phyloP scores from a whole-genome alignment of 768 basidiomycete species.

The Pisolithus orientalis region DNA sequence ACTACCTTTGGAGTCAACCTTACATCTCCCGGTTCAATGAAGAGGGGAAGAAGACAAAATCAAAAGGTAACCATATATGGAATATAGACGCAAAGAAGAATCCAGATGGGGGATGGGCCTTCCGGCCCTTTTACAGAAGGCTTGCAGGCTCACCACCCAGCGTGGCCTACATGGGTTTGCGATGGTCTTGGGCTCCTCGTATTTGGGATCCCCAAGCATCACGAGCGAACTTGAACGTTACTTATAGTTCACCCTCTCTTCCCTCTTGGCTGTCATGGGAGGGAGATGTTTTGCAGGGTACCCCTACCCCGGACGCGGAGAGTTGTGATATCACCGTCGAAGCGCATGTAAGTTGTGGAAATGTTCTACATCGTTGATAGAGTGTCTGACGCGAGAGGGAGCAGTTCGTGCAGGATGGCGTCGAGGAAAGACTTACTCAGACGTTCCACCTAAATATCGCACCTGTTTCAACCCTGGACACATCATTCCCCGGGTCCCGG shows the following conservation, averaged over 20 bases:
- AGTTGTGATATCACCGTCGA: constrained; percentile 69
- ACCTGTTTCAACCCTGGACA: constrained; percentile 49
- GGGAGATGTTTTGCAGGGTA: constrained; percentile 74
- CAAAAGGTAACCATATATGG: constrained; percentile 99
- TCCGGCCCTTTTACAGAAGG: constrained; percentile 83
- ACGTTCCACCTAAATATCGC: constrained; percentile 70
- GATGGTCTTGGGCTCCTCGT: constrained; percentile 87
- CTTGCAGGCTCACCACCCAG: constrained; percentile 78
- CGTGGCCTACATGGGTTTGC: constrained; percentile 74
- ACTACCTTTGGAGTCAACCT: constrained; percentile 93
- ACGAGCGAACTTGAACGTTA: constrained; percentile 70
- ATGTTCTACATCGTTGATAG: not conserved
- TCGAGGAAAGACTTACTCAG: constrained; percentile 62
- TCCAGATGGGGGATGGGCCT: constrained; percentile 73
- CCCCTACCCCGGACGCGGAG: constrained; percentile 70
- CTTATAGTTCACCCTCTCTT: constrained; percentile 72
- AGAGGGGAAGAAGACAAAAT: constrained; percentile 98
- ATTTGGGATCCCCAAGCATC: constrained; percentile 97
- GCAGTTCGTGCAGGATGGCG: constrained; percentile 60
- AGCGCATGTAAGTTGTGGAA: constrained; percentile 53
- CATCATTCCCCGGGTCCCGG: constrained; percentile 36
- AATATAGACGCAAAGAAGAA: constrained; percentile 91
- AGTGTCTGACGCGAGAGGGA: constrained; percentile 7
- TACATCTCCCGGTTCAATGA: constrained; percentile 97
- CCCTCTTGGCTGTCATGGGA: constrained; percentile 90